Evolutionary conservation across 345 rosid species (phyloP).

Genomic region (Turritis glabra): DNA sequence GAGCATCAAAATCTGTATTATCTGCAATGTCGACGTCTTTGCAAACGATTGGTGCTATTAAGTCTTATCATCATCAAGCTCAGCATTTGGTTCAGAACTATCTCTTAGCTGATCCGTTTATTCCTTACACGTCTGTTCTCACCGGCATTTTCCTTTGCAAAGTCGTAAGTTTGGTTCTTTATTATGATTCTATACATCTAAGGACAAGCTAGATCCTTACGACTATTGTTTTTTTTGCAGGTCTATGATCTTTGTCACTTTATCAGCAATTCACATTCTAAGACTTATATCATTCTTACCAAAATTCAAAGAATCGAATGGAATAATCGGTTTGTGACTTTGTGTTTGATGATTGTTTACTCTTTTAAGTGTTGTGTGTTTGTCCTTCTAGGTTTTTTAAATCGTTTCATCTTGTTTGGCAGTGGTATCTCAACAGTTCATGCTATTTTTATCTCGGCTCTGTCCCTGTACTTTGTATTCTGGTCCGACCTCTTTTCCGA

Average conservation of each 20-base stretch:
- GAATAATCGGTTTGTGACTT: constrained; percentile 91
- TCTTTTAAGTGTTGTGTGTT: neutral
- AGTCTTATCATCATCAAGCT: constrained; percentile 76
- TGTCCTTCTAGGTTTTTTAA: neutral
- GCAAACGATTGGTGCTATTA: constrained; percentile 38
- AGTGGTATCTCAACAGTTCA: constrained; percentile 85
- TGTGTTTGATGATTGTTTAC: constrained; percentile 31
- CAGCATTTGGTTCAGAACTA: constrained; percentile 64
- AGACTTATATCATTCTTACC: constrained; percentile 60
- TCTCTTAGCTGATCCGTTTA: constrained; percentile 65
- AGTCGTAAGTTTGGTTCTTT: constrained; percentile 52
- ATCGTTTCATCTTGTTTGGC: constrained; percentile 28
- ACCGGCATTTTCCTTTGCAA: constrained; percentile 85
- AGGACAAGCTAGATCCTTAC: neutral
- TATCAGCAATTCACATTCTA: constrained; percentile 67
- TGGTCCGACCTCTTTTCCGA: constrained; percentile 84
- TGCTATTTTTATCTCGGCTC: constrained; percentile 65
- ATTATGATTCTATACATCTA: neutral
- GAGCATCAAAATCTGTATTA: neutral
- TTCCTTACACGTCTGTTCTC: constrained; percentile 77
- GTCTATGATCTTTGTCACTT: constrained; percentile 73
- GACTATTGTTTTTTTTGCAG: constrained; percentile 32
- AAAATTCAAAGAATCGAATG: constrained; percentile 74
- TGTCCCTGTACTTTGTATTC: constrained; percentile 77
- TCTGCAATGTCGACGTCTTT: constrained; percentile 35